Evolutionary conservation across 2,329 filamentous ascomycete genomes (phyloP), one percentile per base, ranked within the genome.

Genomic region (Myriosclerotinia scirpicola): DNA sequence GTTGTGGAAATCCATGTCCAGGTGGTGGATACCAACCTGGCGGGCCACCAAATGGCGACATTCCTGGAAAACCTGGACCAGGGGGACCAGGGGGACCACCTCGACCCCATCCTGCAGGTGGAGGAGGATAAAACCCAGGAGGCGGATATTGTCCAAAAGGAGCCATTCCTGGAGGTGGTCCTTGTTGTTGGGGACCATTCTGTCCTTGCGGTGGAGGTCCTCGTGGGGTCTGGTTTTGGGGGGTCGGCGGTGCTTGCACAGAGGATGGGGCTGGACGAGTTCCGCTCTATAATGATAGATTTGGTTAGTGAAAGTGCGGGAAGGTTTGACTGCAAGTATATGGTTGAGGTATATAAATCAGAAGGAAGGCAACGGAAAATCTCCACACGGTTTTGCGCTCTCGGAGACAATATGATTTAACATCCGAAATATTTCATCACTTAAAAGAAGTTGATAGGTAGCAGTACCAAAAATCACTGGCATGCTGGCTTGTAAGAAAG

Each of bases 311-410:
- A 69, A 69, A 52, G 69, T 46, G 65, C 73, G 63, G 73, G 46
- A 65, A 50, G 20, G 67, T 50, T 48, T 69, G 66, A 65, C 73
- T 73, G 64, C 11, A 56, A 56, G 26, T 11, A 54, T 50, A 61
- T 61, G 34, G 12, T 61, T 48, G 5, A 48, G 14, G 14, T 3
- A 12, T 44, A 6, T 56, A 74, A 76, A 88, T 97, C 93, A 97
- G 93, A 97, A 97, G 93, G 93, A 97, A 97, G 93, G 93, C 93
- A 97, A 97, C 93, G 93, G 93, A 97, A 89, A 52, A 90, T 87
- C 81, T 97, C 93, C 89, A 96, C 93, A 97, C 83, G 85, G 85
- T 82, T 87, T 88, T 96, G 93, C 93, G 92, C 92, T 90, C 90
- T 90, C 90, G 90, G 90, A 90, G 89, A 87, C 85, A 86, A 86